phyloP scores from a whole-genome alignment of 2,329 filamentous ascomycete genomes.

The Fusarium austroafricanum region DNA sequence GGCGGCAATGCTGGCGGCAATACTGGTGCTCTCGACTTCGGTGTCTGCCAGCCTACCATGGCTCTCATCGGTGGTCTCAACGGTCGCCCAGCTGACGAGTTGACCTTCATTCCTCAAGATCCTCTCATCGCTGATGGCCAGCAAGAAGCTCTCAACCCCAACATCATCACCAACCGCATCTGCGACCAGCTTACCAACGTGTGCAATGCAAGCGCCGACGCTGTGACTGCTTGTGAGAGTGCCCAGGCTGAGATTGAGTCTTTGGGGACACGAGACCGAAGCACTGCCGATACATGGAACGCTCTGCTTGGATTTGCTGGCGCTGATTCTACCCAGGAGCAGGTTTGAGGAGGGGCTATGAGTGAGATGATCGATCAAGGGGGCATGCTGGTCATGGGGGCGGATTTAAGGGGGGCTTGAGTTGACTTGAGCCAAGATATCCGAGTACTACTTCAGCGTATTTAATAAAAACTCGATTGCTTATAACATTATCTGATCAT shows the following conservation, averaged over 20 bases:
- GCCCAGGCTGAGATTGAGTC: slow-evolving; percentile 65
- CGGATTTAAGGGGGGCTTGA: neutral
- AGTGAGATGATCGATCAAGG: slow-evolving; percentile 12
- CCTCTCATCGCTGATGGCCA: slow-evolving; percentile 68
- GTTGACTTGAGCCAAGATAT: slow-evolving; percentile 23
- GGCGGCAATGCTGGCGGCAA: slow-evolving; percentile 48
- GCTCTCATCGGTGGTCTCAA: slow-evolving; percentile 69
- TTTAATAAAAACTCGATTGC: slow-evolving; percentile 16
- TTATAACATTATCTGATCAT: neutral
- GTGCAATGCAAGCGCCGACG: slow-evolving; percentile 71
- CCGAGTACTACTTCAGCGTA: slow-evolving; percentile 5
- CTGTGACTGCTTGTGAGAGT: slow-evolving; percentile 62
- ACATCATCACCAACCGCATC: slow-evolving; percentile 79
- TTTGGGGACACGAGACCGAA: slow-evolving; percentile 60
- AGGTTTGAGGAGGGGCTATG: slow-evolving; percentile 27
- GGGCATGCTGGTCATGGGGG: slow-evolving; percentile 36
- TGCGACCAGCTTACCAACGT: slow-evolving; percentile 76
- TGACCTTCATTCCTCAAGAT: slow-evolving; percentile 76
- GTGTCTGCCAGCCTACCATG: slow-evolving; percentile 66
- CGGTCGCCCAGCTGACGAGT: slow-evolving; percentile 67
- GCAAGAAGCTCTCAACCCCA: slow-evolving; percentile 75
- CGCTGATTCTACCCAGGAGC: slow-evolving; percentile 39
- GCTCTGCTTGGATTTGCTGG: slow-evolving; percentile 51
- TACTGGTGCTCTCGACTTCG: slow-evolving; percentile 60
- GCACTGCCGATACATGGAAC: slow-evolving; percentile 63